Percentiles rank a stretch among this genome's conserved stretches.
Evolutionary conservation across 352 stramenopile genomes (phyloP).

Genomic region (Nothophytophthora sp.): DNA sequence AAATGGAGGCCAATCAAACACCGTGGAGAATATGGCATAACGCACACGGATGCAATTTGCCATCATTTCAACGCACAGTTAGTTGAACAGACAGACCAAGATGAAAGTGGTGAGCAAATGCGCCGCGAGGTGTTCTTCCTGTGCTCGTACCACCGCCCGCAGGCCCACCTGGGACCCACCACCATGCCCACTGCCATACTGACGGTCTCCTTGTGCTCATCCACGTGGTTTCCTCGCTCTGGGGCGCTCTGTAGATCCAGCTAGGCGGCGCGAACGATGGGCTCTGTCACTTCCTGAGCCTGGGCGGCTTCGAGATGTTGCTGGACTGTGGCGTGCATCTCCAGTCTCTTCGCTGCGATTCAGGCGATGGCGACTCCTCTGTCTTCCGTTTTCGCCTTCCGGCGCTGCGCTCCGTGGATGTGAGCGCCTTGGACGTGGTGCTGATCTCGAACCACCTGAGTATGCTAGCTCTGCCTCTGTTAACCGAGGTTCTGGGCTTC

Average conservation of each 20-base stretch:
- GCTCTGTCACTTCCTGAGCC: slow-evolving; percentile 79
- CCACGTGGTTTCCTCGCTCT: slow-evolving; percentile 8
- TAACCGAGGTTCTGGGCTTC: slow-evolving; percentile 77
- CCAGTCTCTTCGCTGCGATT: slow-evolving; percentile 7
- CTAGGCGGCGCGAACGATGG: slow-evolving; percentile 68
- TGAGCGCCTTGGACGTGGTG: slow-evolving; percentile 67
- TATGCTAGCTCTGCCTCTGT: slow-evolving; percentile 72
- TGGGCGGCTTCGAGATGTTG: slow-evolving; percentile 79
- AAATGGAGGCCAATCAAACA: too few species aligned
- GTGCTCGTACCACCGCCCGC: not conserved
- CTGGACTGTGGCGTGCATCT: slow-evolving; percentile 69
- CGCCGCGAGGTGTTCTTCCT: not conserved
- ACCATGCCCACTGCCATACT: not conserved
- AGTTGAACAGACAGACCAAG: not conserved
- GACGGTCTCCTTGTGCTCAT: slow-evolving; percentile 14
- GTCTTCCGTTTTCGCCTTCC: slow-evolving; percentile 35
- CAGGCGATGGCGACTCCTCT: not conserved
- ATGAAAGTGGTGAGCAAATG: slow-evolving; percentile 41
- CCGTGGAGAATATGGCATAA: too few species aligned
- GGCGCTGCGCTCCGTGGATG: slow-evolving; percentile 48
- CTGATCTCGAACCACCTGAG: slow-evolving; percentile 75
- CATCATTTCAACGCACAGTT: not conserved
- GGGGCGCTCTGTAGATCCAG: slow-evolving; percentile 55
- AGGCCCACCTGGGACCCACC: not conserved
- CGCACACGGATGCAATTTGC: too few species aligned